Percentiles rank a stretch among this genome's conserved stretches.
Evolutionary conservation across 345 rosid species (phyloP).

Genomic region (Firmiana major): DNA sequence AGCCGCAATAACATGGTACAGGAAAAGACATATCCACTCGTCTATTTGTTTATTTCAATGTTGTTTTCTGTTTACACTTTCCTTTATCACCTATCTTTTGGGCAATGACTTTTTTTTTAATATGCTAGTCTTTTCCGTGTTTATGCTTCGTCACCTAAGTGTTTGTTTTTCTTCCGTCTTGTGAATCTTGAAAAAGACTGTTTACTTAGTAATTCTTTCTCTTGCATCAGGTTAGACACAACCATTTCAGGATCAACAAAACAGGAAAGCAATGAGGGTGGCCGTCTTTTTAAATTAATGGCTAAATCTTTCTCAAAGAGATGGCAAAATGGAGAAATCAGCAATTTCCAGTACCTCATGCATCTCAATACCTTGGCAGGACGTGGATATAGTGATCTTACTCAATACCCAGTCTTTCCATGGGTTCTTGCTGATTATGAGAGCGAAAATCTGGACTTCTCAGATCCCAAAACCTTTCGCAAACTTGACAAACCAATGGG

Average conservation of each 20-base stretch:
- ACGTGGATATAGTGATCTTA: slow-evolving; percentile 98
- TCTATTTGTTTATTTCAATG: background rate
- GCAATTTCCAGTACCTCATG: slow-evolving; percentile 99
- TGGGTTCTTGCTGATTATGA: slow-evolving; percentile 99
- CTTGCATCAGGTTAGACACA: slow-evolving; percentile 76
- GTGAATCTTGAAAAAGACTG: slow-evolving; percentile 17
- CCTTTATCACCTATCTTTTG: background rate
- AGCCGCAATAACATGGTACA: background rate
- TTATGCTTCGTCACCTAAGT: background rate
- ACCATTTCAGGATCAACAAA: slow-evolving; percentile 93
- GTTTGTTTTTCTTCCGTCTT: slow-evolving; percentile 15
- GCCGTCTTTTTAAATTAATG: slow-evolving; percentile 85
- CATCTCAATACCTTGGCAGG: slow-evolving; percentile 99
- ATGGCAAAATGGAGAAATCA: slow-evolving; percentile 99
- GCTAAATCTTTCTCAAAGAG: slow-evolving; percentile 98
- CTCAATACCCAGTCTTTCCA: slow-evolving; percentile 99
- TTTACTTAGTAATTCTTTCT: slow-evolving; percentile 16
- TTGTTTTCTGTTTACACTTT: background rate
- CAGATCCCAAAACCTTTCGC: slow-evolving; percentile 83
- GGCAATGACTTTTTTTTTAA: background rate
- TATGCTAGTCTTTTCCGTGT: background rate
- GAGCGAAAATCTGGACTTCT: slow-evolving; percentile 78
- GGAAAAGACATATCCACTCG: background rate
- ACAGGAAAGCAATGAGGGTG: slow-evolving; percentile 88
- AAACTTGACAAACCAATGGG: slow-evolving; percentile 99